A percentile compares a stretch with the other conserved stretches of the same genome.
Evolutionary conservation across 2,329 filamentous ascomycete genomes (phyloP).

Genomic region (Xylaria multiplex): DNA sequence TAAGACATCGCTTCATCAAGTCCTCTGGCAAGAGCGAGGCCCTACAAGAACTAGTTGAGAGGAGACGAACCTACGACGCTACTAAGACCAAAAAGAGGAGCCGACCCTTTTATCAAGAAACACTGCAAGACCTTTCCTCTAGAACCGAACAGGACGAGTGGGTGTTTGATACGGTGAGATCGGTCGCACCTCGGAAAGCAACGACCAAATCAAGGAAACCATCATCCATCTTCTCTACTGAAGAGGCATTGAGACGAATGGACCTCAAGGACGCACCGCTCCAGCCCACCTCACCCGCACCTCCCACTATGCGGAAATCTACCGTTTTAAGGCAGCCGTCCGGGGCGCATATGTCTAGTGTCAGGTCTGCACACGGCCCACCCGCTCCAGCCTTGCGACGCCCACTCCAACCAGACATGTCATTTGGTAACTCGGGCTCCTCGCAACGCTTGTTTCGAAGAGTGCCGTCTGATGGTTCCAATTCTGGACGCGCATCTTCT

Average conservation of each 20-base stretch:
- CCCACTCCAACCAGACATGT: conserved; percentile 88
- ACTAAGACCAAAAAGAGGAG: conserved; percentile 74
- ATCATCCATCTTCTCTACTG: conserved; percentile 66
- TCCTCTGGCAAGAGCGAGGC: conserved; percentile 88
- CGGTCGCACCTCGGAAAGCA: conserved; percentile 67
- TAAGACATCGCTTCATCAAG: conserved; percentile 89
- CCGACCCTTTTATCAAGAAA: conserved; percentile 92
- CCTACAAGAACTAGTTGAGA: conserved; percentile 85
- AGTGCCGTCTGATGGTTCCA: conserved; percentile 76
- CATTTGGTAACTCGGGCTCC: conserved; percentile 91
- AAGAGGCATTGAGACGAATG: conserved; percentile 69
- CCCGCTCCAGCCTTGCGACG: conserved; percentile 68
- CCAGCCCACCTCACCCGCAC: conserved; percentile 64
- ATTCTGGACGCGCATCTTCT: conserved; percentile 53
- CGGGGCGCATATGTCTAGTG: conserved; percentile 50
- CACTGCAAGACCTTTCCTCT: conserved; percentile 75
- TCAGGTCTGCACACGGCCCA: conserved; percentile 54
- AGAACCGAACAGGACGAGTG: conserved; percentile 82
- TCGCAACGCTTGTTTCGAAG: conserved; percentile 92
- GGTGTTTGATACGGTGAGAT: conserved; percentile 95
- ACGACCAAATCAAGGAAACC: conserved; percentile 64
- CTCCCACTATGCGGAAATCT: conserved; percentile 67
- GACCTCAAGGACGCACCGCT: conserved; percentile 70
- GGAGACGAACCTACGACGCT: conserved; percentile 84
- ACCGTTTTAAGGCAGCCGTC: conserved; percentile 64